Evolutionary conservation across 257 asterid species (phyloP).

Genomic region (Jacaranda copaia): DNA sequence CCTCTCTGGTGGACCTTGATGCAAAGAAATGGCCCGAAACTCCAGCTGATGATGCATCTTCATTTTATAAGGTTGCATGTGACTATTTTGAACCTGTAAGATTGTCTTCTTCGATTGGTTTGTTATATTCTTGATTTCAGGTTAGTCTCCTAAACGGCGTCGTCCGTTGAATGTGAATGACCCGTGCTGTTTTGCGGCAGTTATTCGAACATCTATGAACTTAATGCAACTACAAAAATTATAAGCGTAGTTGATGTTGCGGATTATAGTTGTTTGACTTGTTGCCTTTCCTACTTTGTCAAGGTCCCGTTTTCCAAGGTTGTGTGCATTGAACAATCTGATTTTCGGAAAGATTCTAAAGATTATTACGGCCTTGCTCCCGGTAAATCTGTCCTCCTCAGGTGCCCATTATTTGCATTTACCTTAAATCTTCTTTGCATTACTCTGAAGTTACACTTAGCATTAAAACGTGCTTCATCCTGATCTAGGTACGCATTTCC

Average conservation of each 20-base stretch:
- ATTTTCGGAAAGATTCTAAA: slow-evolving; percentile 91
- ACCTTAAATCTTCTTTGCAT: not conserved
- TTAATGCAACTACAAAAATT: not conserved
- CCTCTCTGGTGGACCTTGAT: slow-evolving; percentile 58
- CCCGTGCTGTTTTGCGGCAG: not conserved
- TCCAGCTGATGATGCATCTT: slow-evolving; percentile 54
- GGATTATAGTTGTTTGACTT: slow-evolving; percentile 32
- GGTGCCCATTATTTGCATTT: slow-evolving; percentile 49
- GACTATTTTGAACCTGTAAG: not conserved
- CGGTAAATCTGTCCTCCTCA: slow-evolving; percentile 85
- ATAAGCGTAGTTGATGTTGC: slow-evolving; percentile 12
- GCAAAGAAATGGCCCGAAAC: slow-evolving; percentile 88
- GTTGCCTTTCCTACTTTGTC: slow-evolving; percentile 14
- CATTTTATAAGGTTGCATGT: slow-evolving; percentile 59
- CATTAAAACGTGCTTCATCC: slow-evolving; percentile 28
- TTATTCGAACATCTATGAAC: not conserved
- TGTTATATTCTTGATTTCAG: not conserved
- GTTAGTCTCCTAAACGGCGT: too few relatives aligned
- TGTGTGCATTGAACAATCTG: slow-evolving; percentile 80
- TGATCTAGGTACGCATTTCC: slow-evolving; percentile 85
- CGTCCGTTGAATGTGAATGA: too few relatives aligned
- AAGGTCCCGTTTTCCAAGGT: slow-evolving; percentile 92
- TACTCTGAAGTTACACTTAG: slow-evolving; percentile 40
- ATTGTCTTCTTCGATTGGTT: slow-evolving; percentile 1
- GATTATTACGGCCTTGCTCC: slow-evolving; percentile 98